Evolutionary conservation across 768 basidiomycete genomes (phyloP).

Genomic region (Tubosaeta sp.): DNA sequence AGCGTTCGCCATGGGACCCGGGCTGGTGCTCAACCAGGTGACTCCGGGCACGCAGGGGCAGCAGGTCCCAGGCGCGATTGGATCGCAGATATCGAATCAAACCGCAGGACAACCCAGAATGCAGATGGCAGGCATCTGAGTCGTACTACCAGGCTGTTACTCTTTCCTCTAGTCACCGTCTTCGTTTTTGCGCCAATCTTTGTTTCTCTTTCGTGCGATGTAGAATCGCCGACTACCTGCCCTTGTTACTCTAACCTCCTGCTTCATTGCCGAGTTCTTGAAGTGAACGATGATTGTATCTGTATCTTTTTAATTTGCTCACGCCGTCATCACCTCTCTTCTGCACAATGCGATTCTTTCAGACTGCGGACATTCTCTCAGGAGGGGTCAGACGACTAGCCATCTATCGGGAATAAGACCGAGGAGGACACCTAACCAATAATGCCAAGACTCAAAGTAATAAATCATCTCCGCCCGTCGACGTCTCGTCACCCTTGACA

Average conservation of each 20-base stretch:
- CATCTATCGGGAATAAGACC: not conserved
- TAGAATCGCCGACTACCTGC: slow-evolving; percentile 2
- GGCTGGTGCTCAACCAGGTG: slow-evolving; percentile 39
- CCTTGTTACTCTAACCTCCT: slow-evolving; percentile 19
- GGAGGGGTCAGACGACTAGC: not conserved
- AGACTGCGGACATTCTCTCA: slow-evolving; percentile 15
- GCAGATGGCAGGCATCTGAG: slow-evolving; percentile 34
- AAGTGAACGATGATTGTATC: slow-evolving; percentile 37
- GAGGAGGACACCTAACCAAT: not conserved
- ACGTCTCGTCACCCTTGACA: slow-evolving; percentile 11
- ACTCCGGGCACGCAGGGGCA: slow-evolving; percentile 35
- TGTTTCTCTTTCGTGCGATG: not conserved
- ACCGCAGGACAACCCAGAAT: slow-evolving; percentile 29
- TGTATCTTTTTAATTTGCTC: slow-evolving; percentile 34
- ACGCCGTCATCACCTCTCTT: slow-evolving; percentile 12
- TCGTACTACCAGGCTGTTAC: slow-evolving; percentile 9
- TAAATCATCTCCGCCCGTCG: slow-evolving; percentile 37
- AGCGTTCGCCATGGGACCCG: slow-evolving; percentile 52
- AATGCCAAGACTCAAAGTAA: slow-evolving; percentile 30
- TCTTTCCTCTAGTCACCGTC: slow-evolving; percentile 5
- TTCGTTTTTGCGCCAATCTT: slow-evolving; percentile 11
- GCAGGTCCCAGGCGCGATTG: slow-evolving; percentile 32
- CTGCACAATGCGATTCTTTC: slow-evolving; percentile 20
- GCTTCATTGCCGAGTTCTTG: slow-evolving; percentile 26
- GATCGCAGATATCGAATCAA: slow-evolving; percentile 24